These are phyloP conservation scores for Fraxinus platypoda DNA, from an alignment of 305 asterid genomes.

Conservation along the genomic window DNA sequence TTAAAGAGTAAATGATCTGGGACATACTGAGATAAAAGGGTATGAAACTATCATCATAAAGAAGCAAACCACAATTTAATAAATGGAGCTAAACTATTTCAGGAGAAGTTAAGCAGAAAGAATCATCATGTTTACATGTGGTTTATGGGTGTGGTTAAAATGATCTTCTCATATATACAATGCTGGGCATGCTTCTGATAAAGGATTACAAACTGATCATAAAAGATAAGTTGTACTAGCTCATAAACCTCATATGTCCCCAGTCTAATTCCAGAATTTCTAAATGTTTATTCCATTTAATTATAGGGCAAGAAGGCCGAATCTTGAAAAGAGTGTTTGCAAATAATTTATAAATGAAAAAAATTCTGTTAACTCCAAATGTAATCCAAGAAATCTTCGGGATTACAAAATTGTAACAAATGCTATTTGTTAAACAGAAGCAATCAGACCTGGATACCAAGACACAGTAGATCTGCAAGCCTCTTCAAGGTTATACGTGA, in stretches of 20 bases:
- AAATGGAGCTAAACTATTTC: not conserved
- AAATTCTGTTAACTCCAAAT: not conserved
- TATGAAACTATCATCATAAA: not conserved
- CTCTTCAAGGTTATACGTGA: slow-evolving; percentile 81
- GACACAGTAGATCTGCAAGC: slow-evolving; percentile 84
- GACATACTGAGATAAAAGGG: not conserved
- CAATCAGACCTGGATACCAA: slow-evolving; percentile 63
- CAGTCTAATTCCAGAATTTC: not conserved
- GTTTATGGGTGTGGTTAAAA: not conserved
- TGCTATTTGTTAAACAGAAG: not conserved
- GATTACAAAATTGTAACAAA: not conserved
- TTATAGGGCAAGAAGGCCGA: not conserved
- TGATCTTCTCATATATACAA: not conserved
- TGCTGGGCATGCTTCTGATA: not conserved
- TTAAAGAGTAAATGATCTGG: not conserved
- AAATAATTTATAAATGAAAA: not conserved
- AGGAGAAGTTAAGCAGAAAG: not conserved
- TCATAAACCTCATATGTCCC: not conserved
- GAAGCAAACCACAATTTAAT: not conserved
- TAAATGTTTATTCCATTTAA: not conserved
- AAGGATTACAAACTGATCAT: slow-evolving; percentile 2
- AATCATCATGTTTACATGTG: not conserved
- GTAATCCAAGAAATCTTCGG: not conserved
- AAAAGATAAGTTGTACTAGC: not conserved
- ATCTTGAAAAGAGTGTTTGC: not conserved